Percentiles rank a stretch among this genome's conserved stretches.
phyloP scores from a whole-genome alignment of 768 basidiomycete genomes.

The Neoboletus magnificus region DNA sequence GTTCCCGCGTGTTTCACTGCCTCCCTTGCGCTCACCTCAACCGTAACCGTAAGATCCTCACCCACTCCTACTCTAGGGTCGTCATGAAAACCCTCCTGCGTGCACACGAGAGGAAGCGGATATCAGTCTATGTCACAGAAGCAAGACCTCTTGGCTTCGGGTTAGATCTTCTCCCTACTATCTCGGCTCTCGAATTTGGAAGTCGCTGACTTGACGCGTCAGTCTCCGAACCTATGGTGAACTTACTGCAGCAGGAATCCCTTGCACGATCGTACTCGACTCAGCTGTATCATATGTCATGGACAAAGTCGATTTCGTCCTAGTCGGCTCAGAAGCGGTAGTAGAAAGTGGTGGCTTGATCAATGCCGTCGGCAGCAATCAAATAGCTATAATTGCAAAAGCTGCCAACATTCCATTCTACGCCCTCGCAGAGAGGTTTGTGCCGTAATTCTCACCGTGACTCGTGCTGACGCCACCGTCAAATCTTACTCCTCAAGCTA shows the following conservation, averaged over 20 bases:
- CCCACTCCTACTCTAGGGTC: conserved; percentile 94
- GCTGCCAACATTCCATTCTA: conserved; percentile 95
- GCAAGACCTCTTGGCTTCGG: conserved; percentile 86
- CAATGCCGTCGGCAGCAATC: conserved; percentile 92
- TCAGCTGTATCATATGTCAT: conserved; percentile 97
- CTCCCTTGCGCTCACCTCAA: conserved; percentile 11
- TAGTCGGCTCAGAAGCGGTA: conserved; percentile 97
- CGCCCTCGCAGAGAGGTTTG: conserved; percentile 85
- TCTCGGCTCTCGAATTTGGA: conserved; percentile 3
- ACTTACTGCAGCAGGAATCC: conserved; percentile 85
- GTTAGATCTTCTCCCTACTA: conserved; percentile 42
- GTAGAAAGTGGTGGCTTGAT: conserved; percentile 94
- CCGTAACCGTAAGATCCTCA: conserved; percentile 67
- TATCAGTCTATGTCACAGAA: conserved; percentile 98
- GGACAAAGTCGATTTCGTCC: conserved; percentile 92
- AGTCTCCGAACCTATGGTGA: conserved; percentile 91
- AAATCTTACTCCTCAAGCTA: conserved; percentile 53
- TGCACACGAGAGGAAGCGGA: conserved; percentile 87
- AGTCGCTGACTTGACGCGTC: conserved; percentile 10
- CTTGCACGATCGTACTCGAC: conserved; percentile 92
- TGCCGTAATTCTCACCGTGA: conserved; percentile 19
- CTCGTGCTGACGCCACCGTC: conserved; percentile 21
- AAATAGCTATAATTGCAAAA: conserved; percentile 95
- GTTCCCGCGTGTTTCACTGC: conserved; percentile 17
- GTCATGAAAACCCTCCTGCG: conserved; percentile 90